phyloP scores from a whole-genome alignment of 1,139 yeast genomes.

The Geotrichum klebahnii region DNA sequence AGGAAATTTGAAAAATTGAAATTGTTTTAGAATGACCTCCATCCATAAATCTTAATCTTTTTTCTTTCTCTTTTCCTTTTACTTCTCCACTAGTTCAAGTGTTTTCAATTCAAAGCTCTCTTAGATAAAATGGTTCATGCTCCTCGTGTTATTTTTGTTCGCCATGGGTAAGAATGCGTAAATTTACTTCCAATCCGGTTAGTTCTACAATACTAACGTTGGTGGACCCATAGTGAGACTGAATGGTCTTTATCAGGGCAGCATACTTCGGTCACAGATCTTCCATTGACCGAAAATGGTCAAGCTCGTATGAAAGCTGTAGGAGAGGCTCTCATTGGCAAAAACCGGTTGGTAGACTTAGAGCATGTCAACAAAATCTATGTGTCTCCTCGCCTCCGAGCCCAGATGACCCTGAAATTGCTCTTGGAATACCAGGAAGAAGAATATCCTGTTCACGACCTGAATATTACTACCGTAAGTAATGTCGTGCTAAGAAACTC shows the following conservation, averaged over 20 bases:
- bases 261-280: constrained; percentile 80
- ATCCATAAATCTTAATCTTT: too few relatives aligned
- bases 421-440: constrained; percentile 37
- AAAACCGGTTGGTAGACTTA: constrained; percentile 60
- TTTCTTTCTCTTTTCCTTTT: not conserved
- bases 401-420: constrained; percentile 65
- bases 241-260: constrained; percentile 95
- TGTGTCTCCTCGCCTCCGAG: constrained; percentile 78
- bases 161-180: constrained; percentile 52
- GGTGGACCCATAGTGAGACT: constrained; percentile 57
- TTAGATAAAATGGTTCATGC: constrained; percentile 38
- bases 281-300: constrained; percentile 74
- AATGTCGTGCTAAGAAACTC: not conserved
- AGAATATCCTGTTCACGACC: not conserved
- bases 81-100: not conserved
- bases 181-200: not conserved
- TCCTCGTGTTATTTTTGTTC: constrained; percentile 75
- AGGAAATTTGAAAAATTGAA: too few relatives aligned
- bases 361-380: constrained; percentile 57
- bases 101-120: not conserved
- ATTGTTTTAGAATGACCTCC: too few relatives aligned
- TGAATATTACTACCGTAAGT: constrained; percentile 14
- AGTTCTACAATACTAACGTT: too few relatives aligned
- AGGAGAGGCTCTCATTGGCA: constrained; percentile 65
- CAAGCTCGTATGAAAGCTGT: constrained; percentile 69